Evolutionary conservation across 352 stramenopile species (phyloP).

Genomic region (Achlya hypogyna): DNA sequence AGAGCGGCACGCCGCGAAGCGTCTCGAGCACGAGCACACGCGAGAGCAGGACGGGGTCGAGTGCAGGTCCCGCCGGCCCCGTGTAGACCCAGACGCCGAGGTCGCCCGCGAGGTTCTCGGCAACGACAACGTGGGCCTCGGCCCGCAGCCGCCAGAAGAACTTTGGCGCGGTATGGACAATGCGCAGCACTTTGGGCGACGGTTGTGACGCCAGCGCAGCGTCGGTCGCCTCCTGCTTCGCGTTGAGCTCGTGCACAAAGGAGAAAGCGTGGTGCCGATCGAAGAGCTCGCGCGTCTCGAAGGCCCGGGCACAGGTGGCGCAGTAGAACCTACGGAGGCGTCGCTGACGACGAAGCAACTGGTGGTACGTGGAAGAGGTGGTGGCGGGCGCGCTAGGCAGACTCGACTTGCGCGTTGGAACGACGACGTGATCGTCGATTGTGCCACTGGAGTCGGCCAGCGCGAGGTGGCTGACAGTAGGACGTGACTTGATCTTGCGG

Average conservation of each 20-base stretch:
- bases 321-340: neutral
- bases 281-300: neutral
- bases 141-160: neutral
- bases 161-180: neutral
- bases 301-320: neutral
- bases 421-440: neutral
- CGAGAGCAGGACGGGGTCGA: neutral
- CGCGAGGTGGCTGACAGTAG: neutral
- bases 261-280: neutral
- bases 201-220: neutral
- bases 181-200: neutral
- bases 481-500: neutral
- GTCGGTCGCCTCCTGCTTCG: neutral
- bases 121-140: neutral
- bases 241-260: neutral
- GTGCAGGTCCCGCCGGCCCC: too few species aligned
- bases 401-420: neutral
- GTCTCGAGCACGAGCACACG: neutral
- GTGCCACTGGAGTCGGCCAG: neutral
- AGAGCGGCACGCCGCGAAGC: neutral
- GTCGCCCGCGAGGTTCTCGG: neutral
- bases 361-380: neutral
- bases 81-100: neutral
- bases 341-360: neutral
- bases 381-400: neutral